Base-by-base conservation (phyloP, 305 asterid genomes). In the Plantago coronopus region DNA sequence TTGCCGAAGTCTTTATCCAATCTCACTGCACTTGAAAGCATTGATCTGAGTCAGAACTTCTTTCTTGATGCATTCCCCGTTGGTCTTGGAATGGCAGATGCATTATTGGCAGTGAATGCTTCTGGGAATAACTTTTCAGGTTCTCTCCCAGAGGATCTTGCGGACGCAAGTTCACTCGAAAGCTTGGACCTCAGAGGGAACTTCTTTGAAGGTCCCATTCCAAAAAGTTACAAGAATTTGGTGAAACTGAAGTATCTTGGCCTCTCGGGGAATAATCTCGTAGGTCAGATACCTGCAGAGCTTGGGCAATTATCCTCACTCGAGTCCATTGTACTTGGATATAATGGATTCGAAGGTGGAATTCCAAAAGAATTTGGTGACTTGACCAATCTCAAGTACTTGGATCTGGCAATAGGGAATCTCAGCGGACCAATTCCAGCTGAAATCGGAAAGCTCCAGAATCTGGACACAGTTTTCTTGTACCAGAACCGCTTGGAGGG, bases 81-180 rank as follows among this genome's bases (percentile, higher is more conserved):
- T 16, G 95, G 95, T 7, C 73, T 86, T n/a, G 85, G 88, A 48
- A 67, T 59, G 77, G 73, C 79, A 6, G 29, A 75, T 14, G 68
- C 79, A 10, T 48, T 91, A 58, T 31, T 49, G 19, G 44, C 72
- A 4, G 16, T 91, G 45, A 91, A 91, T 54, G 94, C 87, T 50
- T 88, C 98, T 0, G 88, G 95, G 43, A 91, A 91, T 68, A 88
- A 81, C 70, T 83, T 88, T 62, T 79, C 94, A 0, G 95, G 96
- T 27, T 51, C 57, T 55, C 79, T 91, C 43, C 95, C 96, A 2
- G 91, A 75, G 34, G 89, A 84, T 72, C 76, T 91, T 18, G 84
- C 81, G 10, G 78, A 91, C 34, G 80, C 83, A 0, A 73, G 83
- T 20, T n/a, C 60, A 37, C 87, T 91, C 0, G 95, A 85, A 72